Percentiles rank a stretch among this genome's conserved stretches.
These are phyloP conservation scores for Xerocomus potaroensis DNA, from an alignment of 768 basidiomycete species.

Conservation along the genomic window DNA sequence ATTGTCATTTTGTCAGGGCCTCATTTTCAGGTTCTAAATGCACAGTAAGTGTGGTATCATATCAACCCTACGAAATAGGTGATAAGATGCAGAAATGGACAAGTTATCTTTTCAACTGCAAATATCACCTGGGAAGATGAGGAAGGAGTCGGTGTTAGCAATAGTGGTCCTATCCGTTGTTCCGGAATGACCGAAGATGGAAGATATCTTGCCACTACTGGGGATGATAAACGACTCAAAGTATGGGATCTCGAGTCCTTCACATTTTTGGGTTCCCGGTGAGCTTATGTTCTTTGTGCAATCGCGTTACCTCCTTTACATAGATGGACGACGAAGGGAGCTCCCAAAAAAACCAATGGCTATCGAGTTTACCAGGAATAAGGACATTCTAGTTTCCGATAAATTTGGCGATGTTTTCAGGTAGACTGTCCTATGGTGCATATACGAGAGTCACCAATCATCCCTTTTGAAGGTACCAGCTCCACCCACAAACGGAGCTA, in stretches of 20 bases:
- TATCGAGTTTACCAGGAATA: constrained; percentile 57
- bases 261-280: constrained; percentile 62
- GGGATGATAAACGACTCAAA: constrained; percentile 79
- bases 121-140: constrained; percentile 29
- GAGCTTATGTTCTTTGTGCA: constrained; percentile 10
- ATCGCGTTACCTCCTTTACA: neutral
- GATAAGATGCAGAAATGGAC: constrained; percentile 44
- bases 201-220: constrained; percentile 54
- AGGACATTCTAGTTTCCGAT: constrained; percentile 77
- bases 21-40: constrained; percentile 57
- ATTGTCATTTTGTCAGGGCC: constrained; percentile 53
- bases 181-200: constrained; percentile 45
- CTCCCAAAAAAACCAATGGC: constrained; percentile 80
- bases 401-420: constrained; percentile 95
- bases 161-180: constrained; percentile 57
- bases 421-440: constrained; percentile 33
- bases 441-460: neutral
- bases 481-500: constrained; percentile 34
- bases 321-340: constrained; percentile 44
- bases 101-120: constrained; percentile 43
- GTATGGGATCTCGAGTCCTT: constrained; percentile 65
- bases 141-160: constrained; percentile 27
- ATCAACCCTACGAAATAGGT: constrained; percentile 3
- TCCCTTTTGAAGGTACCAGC: constrained; percentile 49
- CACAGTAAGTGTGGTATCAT: constrained; percentile 38